phyloP scores from a whole-genome alignment of 192 early-diverging fungal genomes.

The Coemansia guatemalensis region DNA sequence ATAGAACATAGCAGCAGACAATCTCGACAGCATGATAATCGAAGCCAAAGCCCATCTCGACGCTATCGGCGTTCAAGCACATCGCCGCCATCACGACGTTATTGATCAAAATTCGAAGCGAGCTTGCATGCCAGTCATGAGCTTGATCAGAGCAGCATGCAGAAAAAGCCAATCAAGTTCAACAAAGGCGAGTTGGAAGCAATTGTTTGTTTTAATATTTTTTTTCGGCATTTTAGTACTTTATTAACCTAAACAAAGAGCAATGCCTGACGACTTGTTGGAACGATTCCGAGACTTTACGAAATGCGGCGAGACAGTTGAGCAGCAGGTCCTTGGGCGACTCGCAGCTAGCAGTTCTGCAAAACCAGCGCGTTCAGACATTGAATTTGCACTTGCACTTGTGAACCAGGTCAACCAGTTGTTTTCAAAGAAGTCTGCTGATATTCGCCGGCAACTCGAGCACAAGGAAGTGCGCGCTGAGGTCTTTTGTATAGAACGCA shows the following conservation, averaged over 20 bases:
- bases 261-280: constrained; percentile 21
- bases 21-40: too few species aligned
- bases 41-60: too few species aligned
- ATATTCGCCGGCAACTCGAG: constrained; percentile 18
- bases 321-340: constrained; percentile 26
- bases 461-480: background rate
- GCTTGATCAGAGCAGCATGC: too few species aligned
- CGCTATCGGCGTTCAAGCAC: too few species aligned
- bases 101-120: too few species aligned
- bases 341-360: constrained; percentile 6
- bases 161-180: too few species aligned
- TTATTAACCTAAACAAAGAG: background rate
- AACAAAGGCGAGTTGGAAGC: too few species aligned
- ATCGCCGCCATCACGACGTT: too few species aligned
- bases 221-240: constrained; percentile 7
- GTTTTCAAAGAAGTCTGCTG: constrained; percentile 19
- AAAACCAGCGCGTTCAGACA: constrained; percentile 14
- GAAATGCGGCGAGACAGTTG: constrained; percentile 28
- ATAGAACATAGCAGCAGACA: too few species aligned
- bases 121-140: too few species aligned
- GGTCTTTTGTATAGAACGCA: constrained; percentile 21
- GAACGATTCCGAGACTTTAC: constrained; percentile 16
- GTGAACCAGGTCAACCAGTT: constrained; percentile 50
- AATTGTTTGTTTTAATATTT: background rate
- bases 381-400: constrained; percentile 39